phyloP scores from a whole-genome alignment of 2,329 filamentous ascomycete species.

The Penicillium rolfsii region DNA sequence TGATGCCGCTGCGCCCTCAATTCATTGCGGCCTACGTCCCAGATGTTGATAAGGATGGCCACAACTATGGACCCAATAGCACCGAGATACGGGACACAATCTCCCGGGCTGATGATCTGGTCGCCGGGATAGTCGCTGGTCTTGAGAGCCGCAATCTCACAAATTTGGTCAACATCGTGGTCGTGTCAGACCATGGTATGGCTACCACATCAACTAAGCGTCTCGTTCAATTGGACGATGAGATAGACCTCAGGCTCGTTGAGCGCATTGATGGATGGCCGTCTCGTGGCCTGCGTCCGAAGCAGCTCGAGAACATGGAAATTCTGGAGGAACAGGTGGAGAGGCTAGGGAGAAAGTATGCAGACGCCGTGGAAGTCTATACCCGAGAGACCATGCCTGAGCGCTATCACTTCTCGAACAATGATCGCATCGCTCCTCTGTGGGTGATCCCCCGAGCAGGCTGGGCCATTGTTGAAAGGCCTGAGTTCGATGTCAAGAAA shows the following conservation, averaged over 20 bases:
- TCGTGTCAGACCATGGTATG: constrained; percentile 99
- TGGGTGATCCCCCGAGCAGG: constrained; percentile 93
- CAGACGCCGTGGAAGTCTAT: constrained; percentile 77
- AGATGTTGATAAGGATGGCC: constrained; percentile 84
- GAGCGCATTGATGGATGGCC: constrained; percentile 94
- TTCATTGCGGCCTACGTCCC: constrained; percentile 94
- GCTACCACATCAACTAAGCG: constrained; percentile 82
- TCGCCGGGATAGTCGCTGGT: constrained; percentile 74
- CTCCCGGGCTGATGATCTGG: constrained; percentile 76
- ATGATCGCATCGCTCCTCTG: constrained; percentile 85
- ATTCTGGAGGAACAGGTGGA: constrained; percentile 64
- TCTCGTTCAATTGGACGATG: constrained; percentile 85
- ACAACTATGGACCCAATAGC: constrained; percentile 89
- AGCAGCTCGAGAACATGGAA: constrained; percentile 67
- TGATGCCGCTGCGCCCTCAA: constrained; percentile 70
- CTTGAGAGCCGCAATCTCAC: constrained; percentile 83
- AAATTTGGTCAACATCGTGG: constrained; percentile 84
- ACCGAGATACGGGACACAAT: constrained; percentile 86
- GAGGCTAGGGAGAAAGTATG: constrained; percentile 61
- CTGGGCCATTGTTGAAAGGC: constrained; percentile 83
- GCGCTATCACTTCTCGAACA: constrained; percentile 87
- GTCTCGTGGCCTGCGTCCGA: constrained; percentile 82
- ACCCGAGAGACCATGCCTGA: constrained; percentile 86
- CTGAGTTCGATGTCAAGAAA: constrained; percentile 74
- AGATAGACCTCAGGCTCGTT: constrained; percentile 76